Base-by-base conservation (phyloP, 164 flowering plant species). In the Warburgia ugandensis region DNA sequence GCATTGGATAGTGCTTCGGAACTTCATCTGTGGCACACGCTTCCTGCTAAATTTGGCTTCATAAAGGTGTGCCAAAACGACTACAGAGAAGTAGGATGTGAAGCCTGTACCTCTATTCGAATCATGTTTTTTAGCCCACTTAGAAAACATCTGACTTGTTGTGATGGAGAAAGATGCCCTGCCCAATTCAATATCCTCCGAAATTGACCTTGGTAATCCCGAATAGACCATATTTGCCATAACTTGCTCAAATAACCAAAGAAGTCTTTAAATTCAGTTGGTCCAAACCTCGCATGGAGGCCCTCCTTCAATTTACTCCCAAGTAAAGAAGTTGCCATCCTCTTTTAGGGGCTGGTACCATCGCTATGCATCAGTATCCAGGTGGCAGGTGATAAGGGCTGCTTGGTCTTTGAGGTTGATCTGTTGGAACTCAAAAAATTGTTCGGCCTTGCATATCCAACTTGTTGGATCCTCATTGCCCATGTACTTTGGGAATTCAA, bases 321-420 rank as follows among this genome's bases (percentile, higher is more conserved):
- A n/a, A n/a, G n/a, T 46, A 10, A 46, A 26, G 17, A 29, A 1
- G 16, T 4, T 6, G 8, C 17, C 14, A 19, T 46, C 32, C 50
- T 25, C 19, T 14, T 26, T 46, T 12, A 46, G 50, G 16, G 28
- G 17, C n/a, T 46, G 50, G n/a, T 26, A 46, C 50, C 50, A 46
- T 17, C 26, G 12, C 27, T 48, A 11, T 7, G 9, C 37, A 2
- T 29, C 37, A 32, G 21, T 11, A 12, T 30, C 52, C 9, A 25
- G 12, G 23, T 48, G 52, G 26, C 17, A 48, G 3, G 22, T 2
- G 16, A 23, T 37, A 8, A 48, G 16, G 6, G 37, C 16, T 3
- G 30, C 37, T 6, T 16, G 37, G 19, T 48, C 52, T 17, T 45
- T 14, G 6, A 1, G 25, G 7, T 29, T n/a, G 26, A 12, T 45